Evolutionary conservation across 2,329 filamentous ascomycete genomes (phyloP), one percentile per base, ranked within the genome.

Genomic region (Coniella vitis): DNA sequence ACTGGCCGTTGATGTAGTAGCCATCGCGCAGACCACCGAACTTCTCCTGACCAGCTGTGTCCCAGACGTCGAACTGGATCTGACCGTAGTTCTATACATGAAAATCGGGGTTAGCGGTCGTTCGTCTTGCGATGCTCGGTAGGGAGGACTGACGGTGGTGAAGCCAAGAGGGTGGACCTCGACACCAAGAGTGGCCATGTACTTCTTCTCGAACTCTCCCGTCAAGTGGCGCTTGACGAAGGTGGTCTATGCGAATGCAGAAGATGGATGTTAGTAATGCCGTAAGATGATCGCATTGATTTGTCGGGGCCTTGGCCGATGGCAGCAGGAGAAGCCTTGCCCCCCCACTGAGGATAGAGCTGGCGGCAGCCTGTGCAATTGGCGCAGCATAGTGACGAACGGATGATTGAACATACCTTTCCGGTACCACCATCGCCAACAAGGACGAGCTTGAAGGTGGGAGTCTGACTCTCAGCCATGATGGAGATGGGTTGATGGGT

Each of bases 201-300:
- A 98, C 80, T 97, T 98, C 87, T 98, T 98, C 79, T 98, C 93
- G 70, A 98, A 98, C 73, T 98, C 93, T 71, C 93, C 93, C 68
- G 93, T 98, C 83, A 97, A 83, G 77, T 98, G 93, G 69, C 93
- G 93, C 86, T 98, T 98, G 81, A 98, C 93, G 74, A 98, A 98
- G 69, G 93, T 98, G 70, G 93, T 98, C 93, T 98, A 67, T 25
- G 41, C 17, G 35, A 59, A 64, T 54, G 62, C 58, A 49, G 52
- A n/a, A n/a, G 38, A 29, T 29, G 56, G 37, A 25, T 38, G 45
- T 54, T 51, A 52, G 52, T 39, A 34, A 34, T 31, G 9, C 7
- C 7, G 20, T 47, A 47, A 16, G 51, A 17, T 21, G 25, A 14
- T 31, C 41, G 39, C 45, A 38, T 51, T 46, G 42, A 38, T 51